Conservation (phyloP, 2,329 filamentous ascomycete genomes). For the Penicillium sp. region DNA sequence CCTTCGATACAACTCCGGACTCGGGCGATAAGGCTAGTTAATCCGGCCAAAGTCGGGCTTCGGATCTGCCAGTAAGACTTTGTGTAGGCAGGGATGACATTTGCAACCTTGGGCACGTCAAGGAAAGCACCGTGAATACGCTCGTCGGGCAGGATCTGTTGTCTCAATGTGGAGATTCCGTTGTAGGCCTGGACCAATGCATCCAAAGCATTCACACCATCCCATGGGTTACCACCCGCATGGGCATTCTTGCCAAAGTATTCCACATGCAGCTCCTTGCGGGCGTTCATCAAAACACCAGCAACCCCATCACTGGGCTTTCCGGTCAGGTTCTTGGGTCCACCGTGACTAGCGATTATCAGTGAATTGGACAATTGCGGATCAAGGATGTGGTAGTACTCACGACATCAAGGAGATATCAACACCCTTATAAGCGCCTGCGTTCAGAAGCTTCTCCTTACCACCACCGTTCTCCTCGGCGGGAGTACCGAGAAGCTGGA, state of each 20-base stretch:
- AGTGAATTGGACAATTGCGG: not conserved
- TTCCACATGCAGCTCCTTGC: constrained; percentile 40
- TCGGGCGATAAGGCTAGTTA: constrained; percentile 32
- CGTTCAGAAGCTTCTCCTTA: constrained; percentile 44
- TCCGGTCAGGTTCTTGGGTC: constrained; percentile 25
- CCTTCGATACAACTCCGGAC: constrained; percentile 38
- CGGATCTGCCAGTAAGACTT: constrained; percentile 49
- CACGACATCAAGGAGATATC: constrained; percentile 47
- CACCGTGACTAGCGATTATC: constrained; percentile 22
- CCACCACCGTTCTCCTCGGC: constrained; percentile 43
- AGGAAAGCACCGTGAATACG: constrained; percentile 57
- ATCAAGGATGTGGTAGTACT: not conserved
- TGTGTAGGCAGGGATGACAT: constrained; percentile 57
- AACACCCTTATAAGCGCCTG: constrained; percentile 44
- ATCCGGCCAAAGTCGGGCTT: constrained; percentile 43
- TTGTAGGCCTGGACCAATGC: constrained; percentile 52
- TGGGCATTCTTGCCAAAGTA: constrained; percentile 57
- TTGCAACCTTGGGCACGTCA: constrained; percentile 54
- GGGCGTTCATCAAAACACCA: constrained; percentile 33
- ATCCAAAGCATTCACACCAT: constrained; percentile 61
- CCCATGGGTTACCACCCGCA: constrained; percentile 58
- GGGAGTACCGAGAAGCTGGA: constrained; percentile 40
- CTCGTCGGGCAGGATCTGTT: constrained; percentile 56
- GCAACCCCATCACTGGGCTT: constrained; percentile 22
- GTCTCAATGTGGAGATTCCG: constrained; percentile 53